Base-by-base conservation (phyloP, 2,329 filamentous ascomycete genomes). In the Microsporum ferrugineum region DNA sequence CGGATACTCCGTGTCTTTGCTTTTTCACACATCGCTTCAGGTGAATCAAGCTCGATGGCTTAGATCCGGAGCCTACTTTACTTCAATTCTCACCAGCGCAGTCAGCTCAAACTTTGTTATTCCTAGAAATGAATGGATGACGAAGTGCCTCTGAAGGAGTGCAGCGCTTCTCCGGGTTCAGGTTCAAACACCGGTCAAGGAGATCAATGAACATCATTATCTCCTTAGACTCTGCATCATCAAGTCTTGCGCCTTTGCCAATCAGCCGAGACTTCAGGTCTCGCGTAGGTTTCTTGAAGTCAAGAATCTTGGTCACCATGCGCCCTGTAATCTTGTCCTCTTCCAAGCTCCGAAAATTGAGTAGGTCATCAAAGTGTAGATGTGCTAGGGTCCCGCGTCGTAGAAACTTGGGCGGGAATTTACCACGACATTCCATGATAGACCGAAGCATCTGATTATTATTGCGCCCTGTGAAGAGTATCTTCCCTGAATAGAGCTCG, bases 371-470 rank as follows among this genome's bases (percentile, higher is more conserved):
- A 73, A 96, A 96, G 74, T 96, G 89, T 70, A 86, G 78, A 47
- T 82, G 81, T 12, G 87, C 84, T 63, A 95, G 81, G 65, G 89
- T 82, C 2, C 91, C 90, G 59, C 88, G 87, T 68, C 89, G 90
- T 69, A 96, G 86, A 64, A 96, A 80, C 74, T 96, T 96, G 55
- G 88, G 85, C 34, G 89, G 91, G 65, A 96, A 86, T 74, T 91
- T 95, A 69, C 94, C 94, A 56, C 95, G 86, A 68, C 92, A 91
- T 72, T 99, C 92, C 86, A 96, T 95, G 68, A 99, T 96, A 23
- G 88, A 87, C 65, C 89, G 88, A 63, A 99, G 83, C 94, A 99
- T 99, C 77, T 96, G 91, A 71, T 99, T 99, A 78, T 99, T 99
- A 76, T 89, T 94, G 65, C 89, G 84, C 62, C 94, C 94, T 0